Conservation (phyloP, 106 monocot species). For the Dactylorhiza incarnata region DNA sequence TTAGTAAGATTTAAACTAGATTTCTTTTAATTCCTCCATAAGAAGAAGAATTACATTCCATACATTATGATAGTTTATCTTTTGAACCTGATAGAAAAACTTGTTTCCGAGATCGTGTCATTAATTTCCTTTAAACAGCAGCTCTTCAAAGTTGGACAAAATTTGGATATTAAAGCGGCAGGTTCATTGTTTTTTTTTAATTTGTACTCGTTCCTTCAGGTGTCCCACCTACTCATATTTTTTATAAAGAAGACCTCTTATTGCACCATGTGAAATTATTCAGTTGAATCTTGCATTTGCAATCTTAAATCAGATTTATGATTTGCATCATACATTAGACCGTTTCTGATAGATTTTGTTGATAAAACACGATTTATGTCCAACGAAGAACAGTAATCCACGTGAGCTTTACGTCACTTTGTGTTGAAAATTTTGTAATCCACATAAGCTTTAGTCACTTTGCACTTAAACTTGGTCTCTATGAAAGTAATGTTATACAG, state of each 20-base stretch:
- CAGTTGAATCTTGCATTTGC: neutral
- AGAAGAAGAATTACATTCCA: neutral
- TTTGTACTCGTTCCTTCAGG: no score
- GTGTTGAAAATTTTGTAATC: neutral
- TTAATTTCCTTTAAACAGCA: neutral
- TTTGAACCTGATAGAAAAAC: neutral
- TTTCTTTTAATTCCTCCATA: slow-evolving; percentile 4
- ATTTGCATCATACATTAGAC: neutral
- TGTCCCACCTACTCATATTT: no score
- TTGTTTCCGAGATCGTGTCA: neutral
- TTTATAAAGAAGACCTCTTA: no score
- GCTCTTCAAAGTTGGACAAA: neutral
- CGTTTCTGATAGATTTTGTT: neutral
- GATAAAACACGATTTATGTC: neutral
- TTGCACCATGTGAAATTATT: no score
- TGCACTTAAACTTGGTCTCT: neutral
- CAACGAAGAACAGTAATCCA: neutral
- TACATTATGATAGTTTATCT: neutral
- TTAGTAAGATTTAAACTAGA: slow-evolving; percentile 3
- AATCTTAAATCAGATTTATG: neutral
- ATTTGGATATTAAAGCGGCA: neutral
- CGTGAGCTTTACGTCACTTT: neutral
- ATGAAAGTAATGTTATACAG: neutral
- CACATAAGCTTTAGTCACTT: no score
- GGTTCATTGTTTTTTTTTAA: no score